Percentiles rank a stretch among this genome's conserved stretches.
These are phyloP conservation scores for Phytophthora ramorum DNA, from an alignment of 352 stramenopile species.

Conservation along the genomic window DNA sequence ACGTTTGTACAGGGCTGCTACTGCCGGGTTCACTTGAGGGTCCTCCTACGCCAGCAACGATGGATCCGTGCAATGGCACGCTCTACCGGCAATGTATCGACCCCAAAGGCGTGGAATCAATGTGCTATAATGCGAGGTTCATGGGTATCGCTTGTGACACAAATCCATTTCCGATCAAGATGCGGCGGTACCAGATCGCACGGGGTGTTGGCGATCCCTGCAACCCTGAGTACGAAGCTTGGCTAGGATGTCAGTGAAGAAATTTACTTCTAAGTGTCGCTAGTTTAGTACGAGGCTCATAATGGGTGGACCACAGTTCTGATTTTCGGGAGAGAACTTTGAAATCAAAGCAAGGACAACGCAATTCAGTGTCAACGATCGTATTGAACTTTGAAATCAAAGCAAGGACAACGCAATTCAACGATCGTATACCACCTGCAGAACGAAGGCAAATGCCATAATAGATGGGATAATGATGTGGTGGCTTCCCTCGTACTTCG, in stretches of 20 bases:
- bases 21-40: slow-evolving; percentile 18
- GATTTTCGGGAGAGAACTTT: too few species aligned
- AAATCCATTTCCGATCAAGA: slow-evolving; percentile 32
- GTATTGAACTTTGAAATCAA: too few species aligned
- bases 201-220: slow-evolving; percentile 29
- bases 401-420: too few species aligned
- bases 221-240: slow-evolving; percentile 35
- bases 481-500: too few species aligned
- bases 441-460: too few species aligned
- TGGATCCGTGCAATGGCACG: slow-evolving; percentile 46
- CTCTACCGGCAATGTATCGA: slow-evolving; percentile 45
- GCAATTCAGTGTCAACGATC: too few species aligned
- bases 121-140: slow-evolving; percentile 48
- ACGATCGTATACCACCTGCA: too few species aligned
- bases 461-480: too few species aligned
- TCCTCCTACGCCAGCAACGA: slow-evolving; percentile 16
- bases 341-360: too few species aligned
- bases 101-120: slow-evolving; percentile 18
- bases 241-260: slow-evolving; percentile 37
- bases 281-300: too few species aligned
- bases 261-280: too few species aligned
- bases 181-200: slow-evolving; percentile 34
- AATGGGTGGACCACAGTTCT: too few species aligned
- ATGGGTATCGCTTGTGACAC: slow-evolving; percentile 37
- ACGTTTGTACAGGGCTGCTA: slow-evolving; percentile 30